Conservation (phyloP, 2,329 filamentous ascomycete species). For the Penicillium frequentans region DNA sequence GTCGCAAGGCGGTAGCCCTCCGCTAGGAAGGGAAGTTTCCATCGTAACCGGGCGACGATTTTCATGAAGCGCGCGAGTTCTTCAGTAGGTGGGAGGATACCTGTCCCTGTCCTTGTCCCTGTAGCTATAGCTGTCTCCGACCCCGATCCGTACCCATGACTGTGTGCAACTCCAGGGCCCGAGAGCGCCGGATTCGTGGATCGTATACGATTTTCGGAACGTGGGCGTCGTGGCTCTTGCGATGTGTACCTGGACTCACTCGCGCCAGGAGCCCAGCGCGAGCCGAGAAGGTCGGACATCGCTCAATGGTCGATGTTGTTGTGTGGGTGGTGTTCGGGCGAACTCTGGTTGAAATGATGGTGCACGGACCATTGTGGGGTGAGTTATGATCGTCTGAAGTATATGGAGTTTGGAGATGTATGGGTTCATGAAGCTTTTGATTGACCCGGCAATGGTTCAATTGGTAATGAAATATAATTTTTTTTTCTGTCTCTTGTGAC, state of each 20-base stretch:
- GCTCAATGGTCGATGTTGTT: not conserved
- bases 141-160: not conserved
- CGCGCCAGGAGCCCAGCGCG: slow-evolving; percentile 25
- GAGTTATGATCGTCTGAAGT: not conserved
- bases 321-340: not conserved
- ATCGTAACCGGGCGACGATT: slow-evolving; percentile 60
- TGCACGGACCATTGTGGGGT: slow-evolving; percentile 9
- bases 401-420: not conserved
- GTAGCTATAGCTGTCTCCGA: not conserved
- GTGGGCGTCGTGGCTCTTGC: slow-evolving; percentile 2
- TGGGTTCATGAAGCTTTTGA: not conserved
- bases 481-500: too few species aligned
- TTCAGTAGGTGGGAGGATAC: slow-evolving; percentile 26
- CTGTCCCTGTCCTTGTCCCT: not conserved
- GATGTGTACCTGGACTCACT: not conserved
- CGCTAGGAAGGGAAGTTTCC: slow-evolving; percentile 64
- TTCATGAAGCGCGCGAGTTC: slow-evolving; percentile 61
- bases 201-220: slow-evolving; percentile 3
- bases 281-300: slow-evolving; percentile 21
- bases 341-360: not conserved
- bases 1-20: slow-evolving; percentile 56
- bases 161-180: not conserved
- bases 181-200: slow-evolving; percentile 1
- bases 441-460: not conserved
- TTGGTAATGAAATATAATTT: too few species aligned